Base-by-base conservation (phyloP, 129 eudicot genomes). In the Tagetes erecta region DNA sequence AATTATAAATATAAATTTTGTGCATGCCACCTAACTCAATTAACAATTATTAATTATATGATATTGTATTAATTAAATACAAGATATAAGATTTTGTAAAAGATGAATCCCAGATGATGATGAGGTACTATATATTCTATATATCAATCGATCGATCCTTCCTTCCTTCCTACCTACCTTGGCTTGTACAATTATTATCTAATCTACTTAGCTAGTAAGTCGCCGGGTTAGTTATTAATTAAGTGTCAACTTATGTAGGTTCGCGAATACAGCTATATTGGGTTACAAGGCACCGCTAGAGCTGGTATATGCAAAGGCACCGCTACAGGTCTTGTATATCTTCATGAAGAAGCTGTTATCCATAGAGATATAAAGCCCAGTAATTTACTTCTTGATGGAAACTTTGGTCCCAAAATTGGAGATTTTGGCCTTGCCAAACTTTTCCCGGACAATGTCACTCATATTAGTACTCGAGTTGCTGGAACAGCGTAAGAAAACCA, bases 331-430 rank as follows among this genome's bases (percentile, higher is more conserved):
- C 96, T 92, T 58, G 94, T 75, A 53, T 92, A 82, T 84, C 96
- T 92, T 69, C 98, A 92, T 40, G 87, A 87, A 52, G 96, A 87
- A 80, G 87, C 87, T 3, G 82, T 89, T 70, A 92, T 92, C 51
- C 98, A 92, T 70, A 88, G 96, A 50, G 96, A 92, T 76, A 86
- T 92, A 73, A 92, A 89, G 81, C 90, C 98, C 31, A 83, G 92
- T 73, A 92, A 92, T 46, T 80, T 92, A 66, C 95, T 92, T 83
- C 90, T 92, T 58, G 98, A 89, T 74, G 84, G 71, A 66, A 77
- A 78, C 74, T 86, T 87, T 78, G 66, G 65, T 58, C 95, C 98
- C 46, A 92, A 87, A 80, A 92, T 92, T 6, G 92, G 91, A 73
- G 96, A 87, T 66, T 92, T 92, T 77, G 96, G 91, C 30, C 81